These are phyloP conservation scores for Sporothrix pseudoabietina DNA, from an alignment of 2,329 filamentous ascomycete genomes.

Conservation along the genomic window DNA sequence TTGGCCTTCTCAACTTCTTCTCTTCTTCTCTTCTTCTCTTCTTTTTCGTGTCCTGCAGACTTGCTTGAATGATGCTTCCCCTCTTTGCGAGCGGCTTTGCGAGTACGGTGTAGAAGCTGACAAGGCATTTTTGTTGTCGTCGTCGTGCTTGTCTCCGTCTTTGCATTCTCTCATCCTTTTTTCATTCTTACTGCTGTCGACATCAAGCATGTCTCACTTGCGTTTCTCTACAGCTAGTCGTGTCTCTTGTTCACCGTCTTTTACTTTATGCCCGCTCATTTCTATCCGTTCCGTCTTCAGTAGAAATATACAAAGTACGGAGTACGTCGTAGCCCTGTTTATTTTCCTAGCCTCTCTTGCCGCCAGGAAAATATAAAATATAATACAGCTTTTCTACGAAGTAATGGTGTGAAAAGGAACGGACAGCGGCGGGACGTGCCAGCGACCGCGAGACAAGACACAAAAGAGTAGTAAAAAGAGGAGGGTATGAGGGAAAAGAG, in stretches of 20 bases:
- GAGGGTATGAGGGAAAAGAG: no score
- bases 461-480: background rate
- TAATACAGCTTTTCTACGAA: no score
- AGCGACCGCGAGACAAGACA: slow-evolving; percentile 9
- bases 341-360: slow-evolving; percentile 21
- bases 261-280: background rate
- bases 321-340: background rate
- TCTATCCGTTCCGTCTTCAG: background rate
- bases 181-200: background rate
- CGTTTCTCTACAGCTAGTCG: background rate
- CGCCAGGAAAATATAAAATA: background rate
- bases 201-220: slow-evolving; percentile 5
- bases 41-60: background rate
- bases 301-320: no score
- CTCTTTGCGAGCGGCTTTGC: background rate
- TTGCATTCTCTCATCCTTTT: background rate
- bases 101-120: background rate
- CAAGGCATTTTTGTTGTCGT: background rate
- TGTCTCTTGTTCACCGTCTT: slow-evolving; percentile 20
- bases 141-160: background rate
- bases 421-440: slow-evolving; percentile 15
- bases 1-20: background rate
- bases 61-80: background rate
- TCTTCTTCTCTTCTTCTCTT: background rate
- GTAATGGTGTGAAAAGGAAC: background rate